Evolutionary conservation across 768 basidiomycete genomes (phyloP), one percentile per base, ranked within the genome.

Genomic region (Suillus paluster): DNA sequence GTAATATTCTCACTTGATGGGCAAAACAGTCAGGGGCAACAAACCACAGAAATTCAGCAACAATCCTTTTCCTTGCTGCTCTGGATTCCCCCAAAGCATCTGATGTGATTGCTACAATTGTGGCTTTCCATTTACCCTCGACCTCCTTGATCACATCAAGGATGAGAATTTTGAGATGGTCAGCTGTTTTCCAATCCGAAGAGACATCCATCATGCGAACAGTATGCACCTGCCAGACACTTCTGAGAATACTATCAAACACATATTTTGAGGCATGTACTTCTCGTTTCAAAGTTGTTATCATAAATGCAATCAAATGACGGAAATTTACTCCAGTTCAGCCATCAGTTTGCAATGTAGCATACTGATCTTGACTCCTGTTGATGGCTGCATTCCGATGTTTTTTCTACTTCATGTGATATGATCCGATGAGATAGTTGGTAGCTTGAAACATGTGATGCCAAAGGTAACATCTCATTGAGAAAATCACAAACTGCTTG

Each of bases 401-500:
- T 14, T 14, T 41, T n/a, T 41, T 41, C 39, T 17, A 17, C 39
- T 41, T 41, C 15, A 17, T 14, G 15, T 41, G 39, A 15, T 41
- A 41, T 30, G 6, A 30, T 30, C 30, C 30, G 6, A 30, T 30
- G 30, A 30, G 30, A 30, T 30, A 30, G 30, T 30, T 30, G 30
- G 30, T 30, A 30, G 30, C 39, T 41, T 4, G 39, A 41, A 36
- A 38, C n/a, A 27, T 25, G 49, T 25, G 49, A 25, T 50, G 49
- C 57, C 1, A n/a, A 23, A 33, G 57, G 42, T 46, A 58, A 30
- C 6, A 58, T 23, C 10, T 58, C 39, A 58, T 46, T 33, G 6
- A 58, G 21, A 44, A 63, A 77, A 77, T 15, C 70, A 62, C 30
- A 67, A 56, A 42, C 67, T 67, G 57, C 76, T 1, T 71, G 72